These are phyloP conservation scores for Vanderwaltozyma polyspora DNA, from an alignment of 805 yeast genomes.

Conservation along the genomic window DNA sequence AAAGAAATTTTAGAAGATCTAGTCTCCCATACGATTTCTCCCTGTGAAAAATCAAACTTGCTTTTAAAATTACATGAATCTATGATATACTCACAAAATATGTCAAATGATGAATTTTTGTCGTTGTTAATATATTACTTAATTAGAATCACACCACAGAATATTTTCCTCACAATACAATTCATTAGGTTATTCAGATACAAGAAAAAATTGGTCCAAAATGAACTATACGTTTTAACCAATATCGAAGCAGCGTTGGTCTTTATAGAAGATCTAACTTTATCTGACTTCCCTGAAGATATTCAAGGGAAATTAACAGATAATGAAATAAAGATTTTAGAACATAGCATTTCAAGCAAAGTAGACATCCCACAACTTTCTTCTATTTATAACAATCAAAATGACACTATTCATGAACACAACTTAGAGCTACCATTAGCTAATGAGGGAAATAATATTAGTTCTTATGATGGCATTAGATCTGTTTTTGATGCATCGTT, in stretches of 20 bases:
- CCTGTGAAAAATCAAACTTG: conserved; percentile 20
- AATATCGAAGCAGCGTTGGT: conserved; percentile 26
- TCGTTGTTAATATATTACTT: conserved; percentile 22
- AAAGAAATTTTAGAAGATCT: conserved; percentile 11
- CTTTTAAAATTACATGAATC: conserved; percentile 20
- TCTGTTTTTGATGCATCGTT: conserved; percentile 23
- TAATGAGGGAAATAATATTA: conserved; percentile 1
- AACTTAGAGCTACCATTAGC: not conserved
- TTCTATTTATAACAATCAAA: not conserved
- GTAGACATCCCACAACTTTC: conserved; percentile 10
- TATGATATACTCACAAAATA: conserved; percentile 16
- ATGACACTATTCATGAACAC: not conserved
- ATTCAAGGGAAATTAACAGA: conserved; percentile 8
- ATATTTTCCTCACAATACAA: conserved; percentile 20
- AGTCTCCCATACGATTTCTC: conserved; percentile 18
- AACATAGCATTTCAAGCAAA: conserved; percentile 12
- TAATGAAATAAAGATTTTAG: conserved; percentile 10
- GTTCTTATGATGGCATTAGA: conserved; percentile 22
- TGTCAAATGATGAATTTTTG: conserved; percentile 25
- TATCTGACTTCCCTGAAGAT: conserved; percentile 14
- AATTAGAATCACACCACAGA: conserved; percentile 15
- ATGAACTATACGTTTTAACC: conserved; percentile 25
- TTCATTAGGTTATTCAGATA: conserved; percentile 25
- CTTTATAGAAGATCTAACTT: conserved; percentile 23
- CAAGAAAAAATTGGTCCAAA: conserved; percentile 23